These are phyloP conservation scores for Sutorius eximius DNA, from an alignment of 1,284 basidiomycete genomes.

Conservation along the genomic window DNA sequence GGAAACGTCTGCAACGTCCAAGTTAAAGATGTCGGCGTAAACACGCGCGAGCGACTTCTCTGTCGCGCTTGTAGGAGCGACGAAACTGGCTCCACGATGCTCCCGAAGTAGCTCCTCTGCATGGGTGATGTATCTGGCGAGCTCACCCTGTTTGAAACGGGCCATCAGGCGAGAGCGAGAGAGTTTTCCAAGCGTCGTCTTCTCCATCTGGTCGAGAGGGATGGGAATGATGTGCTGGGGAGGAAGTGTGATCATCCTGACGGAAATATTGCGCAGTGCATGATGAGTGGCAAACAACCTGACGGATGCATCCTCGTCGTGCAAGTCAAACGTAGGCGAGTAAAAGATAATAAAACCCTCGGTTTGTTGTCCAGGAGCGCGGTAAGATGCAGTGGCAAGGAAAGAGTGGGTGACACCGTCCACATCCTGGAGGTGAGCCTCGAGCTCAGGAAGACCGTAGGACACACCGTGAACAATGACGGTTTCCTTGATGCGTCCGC, in stretches of 20 bases:
- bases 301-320: conserved; percentile 17
- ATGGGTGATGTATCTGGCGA: conserved; percentile 20
- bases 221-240: conserved; percentile 24
- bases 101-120: conserved; percentile 20
- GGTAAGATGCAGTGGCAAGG: conserved; percentile 34
- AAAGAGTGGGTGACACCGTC: conserved; percentile 36
- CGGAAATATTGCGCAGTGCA: conserved; percentile 20
- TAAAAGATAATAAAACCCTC: conserved; percentile 29
- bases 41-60: conserved; percentile 23
- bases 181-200: conserved; percentile 28
- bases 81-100: conserved; percentile 22
- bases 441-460: conserved; percentile 38
- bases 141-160: conserved; percentile 24
- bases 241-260: conserved; percentile 30
- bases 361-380: conserved; percentile 25
- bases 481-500: conserved; percentile 42
- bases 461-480: conserved; percentile 45
- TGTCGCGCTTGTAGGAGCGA: conserved; percentile 16
- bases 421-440: conserved; percentile 39
- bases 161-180: conserved; percentile 23
- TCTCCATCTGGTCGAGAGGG: conserved; percentile 26
- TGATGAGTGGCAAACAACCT: conserved; percentile 19
- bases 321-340: conserved; percentile 23
- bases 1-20: conserved; percentile 20
- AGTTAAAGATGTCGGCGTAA: conserved; percentile 26